phyloP scores from a whole-genome alignment of 768 basidiomycete genomes.

The Boletus vermiculosoides region DNA sequence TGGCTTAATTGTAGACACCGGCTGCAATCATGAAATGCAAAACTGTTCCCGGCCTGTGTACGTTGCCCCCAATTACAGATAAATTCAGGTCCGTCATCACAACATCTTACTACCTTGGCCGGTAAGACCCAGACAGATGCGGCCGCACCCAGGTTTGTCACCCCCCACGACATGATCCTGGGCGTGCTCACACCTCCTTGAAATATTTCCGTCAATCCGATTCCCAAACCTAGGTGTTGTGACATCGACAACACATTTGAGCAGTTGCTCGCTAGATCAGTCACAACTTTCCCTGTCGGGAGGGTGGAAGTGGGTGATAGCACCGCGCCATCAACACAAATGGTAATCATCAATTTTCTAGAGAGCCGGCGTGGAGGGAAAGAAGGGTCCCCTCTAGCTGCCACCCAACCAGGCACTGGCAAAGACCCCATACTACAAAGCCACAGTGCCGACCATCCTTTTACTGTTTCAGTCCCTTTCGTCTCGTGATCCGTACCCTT shows the following conservation, averaged over 20 bases:
- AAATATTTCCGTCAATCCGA: neutral
- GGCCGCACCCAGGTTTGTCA: neutral
- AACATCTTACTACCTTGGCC: constrained; percentile 3
- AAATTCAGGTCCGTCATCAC: constrained; percentile 27
- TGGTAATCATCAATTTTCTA: neutral
- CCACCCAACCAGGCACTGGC: neutral
- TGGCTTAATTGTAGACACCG: constrained; percentile 24
- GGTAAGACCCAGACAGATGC: neutral
- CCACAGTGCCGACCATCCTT: neutral
- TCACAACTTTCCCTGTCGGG: neutral
- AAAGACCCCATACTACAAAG: neutral
- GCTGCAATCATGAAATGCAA: constrained; percentile 18
- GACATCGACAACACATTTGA: neutral
- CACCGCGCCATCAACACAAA: neutral
- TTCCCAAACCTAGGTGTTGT: neutral
- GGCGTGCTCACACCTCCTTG: neutral
- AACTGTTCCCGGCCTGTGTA: constrained; percentile 11
- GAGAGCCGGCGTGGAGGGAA: neutral
- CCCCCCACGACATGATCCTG: neutral
- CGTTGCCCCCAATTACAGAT: constrained; percentile 18
- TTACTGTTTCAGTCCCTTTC: neutral
- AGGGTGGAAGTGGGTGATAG: neutral
- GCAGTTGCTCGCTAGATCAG: neutral
- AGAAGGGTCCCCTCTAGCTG: neutral
- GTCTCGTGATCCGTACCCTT: constrained; percentile 3